Evolutionary conservation across 1,139 yeast species (phyloP), one percentile per base, ranked within the genome.

Genomic region (Yamadazyma membranifaciens): DNA sequence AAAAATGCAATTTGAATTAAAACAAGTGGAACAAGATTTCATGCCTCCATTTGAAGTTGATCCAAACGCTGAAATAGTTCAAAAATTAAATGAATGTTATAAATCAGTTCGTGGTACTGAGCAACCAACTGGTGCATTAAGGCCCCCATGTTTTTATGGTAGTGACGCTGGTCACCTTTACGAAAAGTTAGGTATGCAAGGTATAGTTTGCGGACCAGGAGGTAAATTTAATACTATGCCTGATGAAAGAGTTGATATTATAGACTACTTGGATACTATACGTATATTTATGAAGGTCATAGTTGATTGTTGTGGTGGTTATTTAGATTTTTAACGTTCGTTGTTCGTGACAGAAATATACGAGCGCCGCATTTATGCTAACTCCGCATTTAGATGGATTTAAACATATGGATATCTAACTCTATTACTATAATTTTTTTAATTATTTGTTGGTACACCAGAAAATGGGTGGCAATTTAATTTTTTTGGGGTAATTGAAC

Each of bases 21-120:
- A 39, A 11, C 43, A 54, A 26, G 59, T 50, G 4, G 45, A 48
- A 30, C 47, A 45, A 9, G 60, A 56, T 38, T 56, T 54, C 41
- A 56, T 56, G 60, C 60, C 60, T 10, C 57, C 60, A 11, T 56
- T 56, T 38, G 60, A 56, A 41, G 60, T 56, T 3, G 45, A 49
- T 37, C 54, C 56, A 5, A 34, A 55, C 2, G 53, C 59, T 2
- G 46, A 46, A 11, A 54, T 56, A 35, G 60, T 56, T 9, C 31
- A 38, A 16, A 30, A 44, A 6, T 40, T 56, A 36, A 55, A 55
- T 37, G 24, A 41, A 9, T 41, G 55, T 24, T 56, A 56, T 45
- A 44, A 41, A 30, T 33, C 39, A 3, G 50, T 55, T 6, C 43
- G 60, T 27, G 54, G 52, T 4, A 50, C 44, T 6, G 51, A 49